Evolutionary conservation across 1,139 yeast genomes (phyloP), one percentile per base, ranked within the genome.

Genomic region (Kurtzmaniella quercitrusa): DNA sequence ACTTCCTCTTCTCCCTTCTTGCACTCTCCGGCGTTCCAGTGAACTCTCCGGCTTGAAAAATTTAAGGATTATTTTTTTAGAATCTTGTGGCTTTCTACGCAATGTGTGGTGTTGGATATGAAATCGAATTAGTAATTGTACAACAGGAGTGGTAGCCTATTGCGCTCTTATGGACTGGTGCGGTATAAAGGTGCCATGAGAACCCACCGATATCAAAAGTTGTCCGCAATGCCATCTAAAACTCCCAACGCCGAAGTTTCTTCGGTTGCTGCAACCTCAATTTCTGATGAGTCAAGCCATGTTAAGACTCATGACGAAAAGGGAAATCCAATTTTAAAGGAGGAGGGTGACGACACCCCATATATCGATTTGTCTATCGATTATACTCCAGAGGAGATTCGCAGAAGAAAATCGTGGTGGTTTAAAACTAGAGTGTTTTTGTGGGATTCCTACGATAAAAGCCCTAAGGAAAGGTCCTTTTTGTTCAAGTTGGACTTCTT

Each of bases 371-470:
- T 70, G 34, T 34, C 58, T 2, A 44, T 58, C 14, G 45, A 60
- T 19, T 51, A 68, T 27, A 56, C 68, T 2, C 60, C 62, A 1
- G 75, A 68, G 44, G 66, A 65, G 42, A 34, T 57, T 5, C 53
- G 46, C 3, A 52, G 70, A 37, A 46, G 58, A 37, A 58, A 52
- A 1, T 53, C 64, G 3, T 41, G 41, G 21, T 53, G 58, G 56
- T 70, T 57, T 48, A 60, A 57, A 40, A 34, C 68, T 24, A 62
- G 55, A 42, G 52, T 48, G 34, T 68, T 70, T 42, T 49, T 79
- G 33, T 73, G 82, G 71, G 82, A 77, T 53, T 73, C 78, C 4
- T 57, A 65, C 12, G 79, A 72, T 41, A 75, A 73, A 53, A 77
- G 74, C 48, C 68, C 75, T 3, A 54, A 56, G 31, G 80, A 75